phyloP scores from a whole-genome alignment of 345 rosid genomes.

The Salix caprea region DNA sequence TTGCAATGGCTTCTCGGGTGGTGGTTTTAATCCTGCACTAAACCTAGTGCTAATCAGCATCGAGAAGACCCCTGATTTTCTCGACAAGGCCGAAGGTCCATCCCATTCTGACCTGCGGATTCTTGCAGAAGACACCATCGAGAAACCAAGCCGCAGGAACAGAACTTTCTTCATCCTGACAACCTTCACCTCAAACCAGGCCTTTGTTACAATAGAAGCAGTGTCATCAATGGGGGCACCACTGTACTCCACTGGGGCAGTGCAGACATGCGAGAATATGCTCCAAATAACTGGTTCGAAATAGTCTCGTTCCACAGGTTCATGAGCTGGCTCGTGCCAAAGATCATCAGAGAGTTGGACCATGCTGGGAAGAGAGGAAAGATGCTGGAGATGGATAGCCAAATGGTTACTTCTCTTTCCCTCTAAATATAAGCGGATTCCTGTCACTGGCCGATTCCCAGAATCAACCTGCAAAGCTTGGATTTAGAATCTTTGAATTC shows the following conservation, averaged over 20 bases:
- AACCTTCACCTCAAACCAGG: conserved; percentile 87
- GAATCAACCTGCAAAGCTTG: conserved; percentile 58
- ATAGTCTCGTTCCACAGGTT: conserved; percentile 54
- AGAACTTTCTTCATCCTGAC: conserved; percentile 81
- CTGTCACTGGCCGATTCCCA: conserved; percentile 76
- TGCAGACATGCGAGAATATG: conserved; percentile 86
- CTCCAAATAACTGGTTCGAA: conserved; percentile 88
- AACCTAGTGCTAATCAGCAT: conserved; percentile 62
- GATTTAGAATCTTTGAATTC: background rate
- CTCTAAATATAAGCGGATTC: conserved; percentile 82
- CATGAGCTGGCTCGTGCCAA: conserved; percentile 42
- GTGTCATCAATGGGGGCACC: conserved; percentile 61
- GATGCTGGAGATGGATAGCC: conserved; percentile 91
- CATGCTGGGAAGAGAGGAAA: conserved; percentile 52
- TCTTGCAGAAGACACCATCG: conserved; percentile 57
- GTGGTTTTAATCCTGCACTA: conserved; percentile 44
- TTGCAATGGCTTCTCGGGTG: conserved; percentile 42
- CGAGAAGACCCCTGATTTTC: conserved; percentile 81
- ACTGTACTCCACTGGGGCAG: conserved; percentile 67
- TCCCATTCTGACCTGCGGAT: conserved; percentile 84
- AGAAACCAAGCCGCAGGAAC: conserved; percentile 85
- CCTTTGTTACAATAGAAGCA: conserved; percentile 77
- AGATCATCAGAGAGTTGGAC: conserved; percentile 60
- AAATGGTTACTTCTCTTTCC: conserved; percentile 87
- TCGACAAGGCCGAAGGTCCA: conserved; percentile 51